A percentile compares a stretch with the other conserved stretches of the same genome.
Evolutionary conservation across 495 filamentous ascomycete species (phyloP).

Genomic region (Tuber umbilicatum): DNA sequence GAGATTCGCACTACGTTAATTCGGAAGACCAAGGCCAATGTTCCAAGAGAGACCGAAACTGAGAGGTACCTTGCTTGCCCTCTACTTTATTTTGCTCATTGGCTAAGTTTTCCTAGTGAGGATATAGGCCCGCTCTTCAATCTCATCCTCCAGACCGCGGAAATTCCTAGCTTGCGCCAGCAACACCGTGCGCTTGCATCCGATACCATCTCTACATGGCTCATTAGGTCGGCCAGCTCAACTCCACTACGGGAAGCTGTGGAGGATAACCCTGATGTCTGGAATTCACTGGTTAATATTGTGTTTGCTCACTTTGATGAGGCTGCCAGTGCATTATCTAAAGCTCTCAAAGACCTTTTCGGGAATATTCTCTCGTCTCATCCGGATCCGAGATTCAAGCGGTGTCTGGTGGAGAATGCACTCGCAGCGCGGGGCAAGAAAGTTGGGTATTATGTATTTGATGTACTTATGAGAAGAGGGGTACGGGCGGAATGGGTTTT

Average conservation of each 20-base stretch:
- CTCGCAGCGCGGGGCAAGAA: conserved; percentile 24
- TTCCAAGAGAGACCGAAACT: neutral
- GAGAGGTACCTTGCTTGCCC: conserved; percentile 1
- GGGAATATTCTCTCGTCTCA: conserved; percentile 21
- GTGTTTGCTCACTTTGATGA: conserved; percentile 30
- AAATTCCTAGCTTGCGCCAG: conserved; percentile 18
- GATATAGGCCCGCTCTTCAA: conserved; percentile 18
- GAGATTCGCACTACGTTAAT: conserved; percentile 14
- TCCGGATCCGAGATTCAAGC: neutral
- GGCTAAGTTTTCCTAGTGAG: neutral
- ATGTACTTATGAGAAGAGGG: conserved; percentile 23
- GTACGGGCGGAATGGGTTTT: conserved; percentile 15
- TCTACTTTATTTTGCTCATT: neutral
- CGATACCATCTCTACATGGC: conserved; percentile 35
- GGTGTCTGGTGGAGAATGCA: neutral
- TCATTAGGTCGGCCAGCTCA: conserved; percentile 20
- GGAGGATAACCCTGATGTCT: neutral
- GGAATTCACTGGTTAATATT: conserved; percentile 17
- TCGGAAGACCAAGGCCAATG: neutral
- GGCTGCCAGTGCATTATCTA: conserved; percentile 27
- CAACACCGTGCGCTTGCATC: conserved; percentile 35
- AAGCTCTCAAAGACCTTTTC: conserved; percentile 39
- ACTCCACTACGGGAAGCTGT: neutral
- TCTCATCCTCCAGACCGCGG: conserved; percentile 27
- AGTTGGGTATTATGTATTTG: conserved; percentile 33